phyloP scores from a whole-genome alignment of 495 filamentous ascomycete genomes.

The Daldinia grandis region DNA sequence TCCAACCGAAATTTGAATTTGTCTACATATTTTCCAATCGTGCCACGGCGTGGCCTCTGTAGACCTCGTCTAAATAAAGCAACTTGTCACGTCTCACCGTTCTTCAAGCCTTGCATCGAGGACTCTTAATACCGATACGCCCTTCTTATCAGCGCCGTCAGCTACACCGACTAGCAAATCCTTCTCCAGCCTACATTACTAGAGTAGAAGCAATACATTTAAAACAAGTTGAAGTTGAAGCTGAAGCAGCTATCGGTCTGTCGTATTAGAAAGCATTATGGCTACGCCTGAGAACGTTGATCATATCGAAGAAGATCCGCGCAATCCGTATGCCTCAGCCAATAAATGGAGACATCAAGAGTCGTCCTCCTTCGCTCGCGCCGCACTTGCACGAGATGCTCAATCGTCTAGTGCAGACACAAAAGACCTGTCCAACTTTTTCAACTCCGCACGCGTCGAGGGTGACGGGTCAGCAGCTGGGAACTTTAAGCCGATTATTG shows the following conservation, averaged over 20 bases:
- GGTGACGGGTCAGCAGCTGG: constrained; percentile 42
- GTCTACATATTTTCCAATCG: constrained; percentile 4
- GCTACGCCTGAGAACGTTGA: constrained; percentile 43
- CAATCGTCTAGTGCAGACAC: constrained; percentile 50
- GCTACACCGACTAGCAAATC: constrained; percentile 13
- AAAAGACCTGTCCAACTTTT: constrained; percentile 58
- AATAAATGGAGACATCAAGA: constrained; percentile 63
- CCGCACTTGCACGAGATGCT: constrained; percentile 52
- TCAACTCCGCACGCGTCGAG: constrained; percentile 58
- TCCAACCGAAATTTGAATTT: constrained; percentile 34
- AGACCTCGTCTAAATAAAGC: constrained; percentile 18
- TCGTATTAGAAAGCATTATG: constrained; percentile 31
- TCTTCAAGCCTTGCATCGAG: constrained; percentile 9
- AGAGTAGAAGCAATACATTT: neutral
- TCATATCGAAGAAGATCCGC: constrained; percentile 42
- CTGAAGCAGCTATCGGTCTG: neutral
- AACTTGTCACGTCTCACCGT: constrained; percentile 20
- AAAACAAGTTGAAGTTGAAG: neutral
- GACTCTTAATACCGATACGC: constrained; percentile 9
- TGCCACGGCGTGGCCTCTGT: neutral
- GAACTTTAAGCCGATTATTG: constrained; percentile 52
- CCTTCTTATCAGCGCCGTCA: constrained; percentile 28
- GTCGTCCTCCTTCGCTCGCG: constrained; percentile 55
- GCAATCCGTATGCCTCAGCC: constrained; percentile 58
- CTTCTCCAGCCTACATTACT: neutral